These are phyloP conservation scores for Debaryomyces nepalensis DNA, from an alignment of 1,139 yeast genomes.

Conservation along the genomic window DNA sequence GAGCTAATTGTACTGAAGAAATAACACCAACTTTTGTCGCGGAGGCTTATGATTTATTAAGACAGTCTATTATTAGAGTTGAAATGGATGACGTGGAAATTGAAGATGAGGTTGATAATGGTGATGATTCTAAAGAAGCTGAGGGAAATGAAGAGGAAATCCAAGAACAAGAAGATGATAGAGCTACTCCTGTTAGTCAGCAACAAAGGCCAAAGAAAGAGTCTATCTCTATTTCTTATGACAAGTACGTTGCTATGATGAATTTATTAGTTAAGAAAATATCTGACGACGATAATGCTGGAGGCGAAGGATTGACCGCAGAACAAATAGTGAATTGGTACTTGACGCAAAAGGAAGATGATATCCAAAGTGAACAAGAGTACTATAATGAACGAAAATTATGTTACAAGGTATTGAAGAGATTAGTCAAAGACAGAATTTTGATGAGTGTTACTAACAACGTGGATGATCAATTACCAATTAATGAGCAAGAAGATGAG, in stretches of 20 bases:
- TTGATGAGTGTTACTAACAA: constrained; percentile 80
- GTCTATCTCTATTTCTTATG: constrained; percentile 69
- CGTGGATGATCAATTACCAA: constrained; percentile 30
- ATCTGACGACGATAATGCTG: constrained; percentile 55
- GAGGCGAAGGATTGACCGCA: constrained; percentile 73
- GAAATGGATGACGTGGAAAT: constrained; percentile 93
- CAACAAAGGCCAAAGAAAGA: constrained; percentile 19
- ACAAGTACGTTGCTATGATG: constrained; percentile 84
- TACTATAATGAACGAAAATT: constrained; percentile 72
- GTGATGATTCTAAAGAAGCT: constrained; percentile 22
- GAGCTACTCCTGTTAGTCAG: constrained; percentile 14
- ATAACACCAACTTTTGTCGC: constrained; percentile 88
- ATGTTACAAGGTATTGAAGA: constrained; percentile 78
- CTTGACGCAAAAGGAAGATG: constrained; percentile 73
- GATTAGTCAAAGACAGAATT: constrained; percentile 84
- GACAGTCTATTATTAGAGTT: constrained; percentile 91
- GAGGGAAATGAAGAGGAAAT: constrained; percentile 18
- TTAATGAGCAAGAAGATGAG: constrained; percentile 31
- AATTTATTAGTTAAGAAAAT: constrained; percentile 76
- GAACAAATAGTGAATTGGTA: constrained; percentile 80
- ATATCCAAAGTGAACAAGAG: constrained; percentile 70
- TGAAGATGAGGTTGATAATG: constrained; percentile 62
- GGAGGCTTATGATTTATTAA: constrained; percentile 88
- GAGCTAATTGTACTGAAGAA: constrained; percentile 93
- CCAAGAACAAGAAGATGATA: constrained; percentile 16